Conservation (phyloP, 345 rosid genomes). For the Toxicodendron radicans region DNA sequence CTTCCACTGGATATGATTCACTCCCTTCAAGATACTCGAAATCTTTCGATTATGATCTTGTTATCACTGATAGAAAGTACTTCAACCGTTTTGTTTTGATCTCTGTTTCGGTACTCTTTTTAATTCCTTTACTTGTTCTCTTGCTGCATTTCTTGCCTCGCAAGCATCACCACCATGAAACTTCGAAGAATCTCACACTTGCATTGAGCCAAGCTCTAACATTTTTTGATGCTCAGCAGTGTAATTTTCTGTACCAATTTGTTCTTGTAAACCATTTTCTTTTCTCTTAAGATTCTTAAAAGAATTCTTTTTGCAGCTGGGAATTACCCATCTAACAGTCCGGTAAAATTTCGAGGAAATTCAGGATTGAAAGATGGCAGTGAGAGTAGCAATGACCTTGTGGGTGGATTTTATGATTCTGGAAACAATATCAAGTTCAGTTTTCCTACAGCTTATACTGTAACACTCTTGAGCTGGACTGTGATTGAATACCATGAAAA, state of each 20-base stretch:
- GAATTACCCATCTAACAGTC: constrained; percentile 42
- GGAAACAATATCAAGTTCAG: constrained; percentile 61
- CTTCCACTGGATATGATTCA: constrained; percentile 35
- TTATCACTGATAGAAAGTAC: constrained; percentile 38
- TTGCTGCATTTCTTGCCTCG: constrained; percentile 40
- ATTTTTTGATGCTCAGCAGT: constrained; percentile 68
- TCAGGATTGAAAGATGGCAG: constrained; percentile 63
- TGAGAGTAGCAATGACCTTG: constrained; percentile 32
- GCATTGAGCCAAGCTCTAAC: constrained; percentile 53
- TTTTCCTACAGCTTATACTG: constrained; percentile 56
- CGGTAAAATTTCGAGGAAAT: constrained; percentile 50
- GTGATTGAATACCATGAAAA: constrained; percentile 60
- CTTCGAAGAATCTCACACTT: constrained; percentile 52
- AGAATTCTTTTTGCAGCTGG: constrained; percentile 44
- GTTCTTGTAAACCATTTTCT: not conserved
- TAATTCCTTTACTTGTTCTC: constrained; percentile 29
- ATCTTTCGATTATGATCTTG: constrained; percentile 47
- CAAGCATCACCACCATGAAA: constrained; percentile 29
- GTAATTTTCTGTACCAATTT: constrained; percentile 25
- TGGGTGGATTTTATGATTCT: constrained; percentile 67
- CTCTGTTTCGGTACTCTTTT: constrained; percentile 21
- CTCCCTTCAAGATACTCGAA: constrained; percentile 49
- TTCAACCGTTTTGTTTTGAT: constrained; percentile 46
- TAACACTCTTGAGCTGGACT: constrained; percentile 65
- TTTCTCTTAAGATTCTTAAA: not conserved